These are phyloP conservation scores for Madurella fahalii DNA, from an alignment of 2,329 filamentous ascomycete species.

Conservation along the genomic window DNA sequence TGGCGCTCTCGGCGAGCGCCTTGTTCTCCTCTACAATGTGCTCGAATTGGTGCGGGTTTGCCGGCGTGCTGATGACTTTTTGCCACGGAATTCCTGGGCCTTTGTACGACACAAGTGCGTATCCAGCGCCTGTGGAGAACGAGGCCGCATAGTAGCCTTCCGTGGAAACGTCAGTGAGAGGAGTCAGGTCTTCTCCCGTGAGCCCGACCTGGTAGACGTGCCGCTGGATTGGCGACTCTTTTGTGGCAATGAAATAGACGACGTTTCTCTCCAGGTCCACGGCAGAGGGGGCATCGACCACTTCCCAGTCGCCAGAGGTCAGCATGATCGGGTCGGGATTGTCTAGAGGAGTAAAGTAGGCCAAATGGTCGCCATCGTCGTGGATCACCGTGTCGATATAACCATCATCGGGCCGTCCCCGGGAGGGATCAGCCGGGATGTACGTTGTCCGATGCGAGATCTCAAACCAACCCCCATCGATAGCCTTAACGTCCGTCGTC, in stretches of 20 bases:
- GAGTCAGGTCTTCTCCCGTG: slow-evolving; percentile 66
- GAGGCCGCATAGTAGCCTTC: slow-evolving; percentile 78
- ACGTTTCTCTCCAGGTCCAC: slow-evolving; percentile 81
- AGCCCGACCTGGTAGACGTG: slow-evolving; percentile 89
- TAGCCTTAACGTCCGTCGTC: slow-evolving; percentile 69
- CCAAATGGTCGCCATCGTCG: slow-evolving; percentile 83
- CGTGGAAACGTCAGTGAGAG: slow-evolving; percentile 68
- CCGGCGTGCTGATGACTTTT: slow-evolving; percentile 79
- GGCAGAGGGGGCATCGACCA: slow-evolving; percentile 76
- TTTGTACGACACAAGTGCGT: slow-evolving; percentile 75
- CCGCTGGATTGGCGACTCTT: slow-evolving; percentile 81
- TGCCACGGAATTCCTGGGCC: slow-evolving; percentile 89
- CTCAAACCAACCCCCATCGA: slow-evolving; percentile 98
- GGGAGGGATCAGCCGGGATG: slow-evolving; percentile 75
- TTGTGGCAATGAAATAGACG: slow-evolving; percentile 86
- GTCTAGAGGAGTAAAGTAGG: slow-evolving; percentile 87
- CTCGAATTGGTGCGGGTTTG: slow-evolving; percentile 59
- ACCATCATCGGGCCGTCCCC: slow-evolving; percentile 75
- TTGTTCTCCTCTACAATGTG: slow-evolving; percentile 75
- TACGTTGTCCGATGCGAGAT: slow-evolving; percentile 81
- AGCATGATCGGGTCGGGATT: slow-evolving; percentile 77
- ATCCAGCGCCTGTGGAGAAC: slow-evolving; percentile 79
- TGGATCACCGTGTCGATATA: slow-evolving; percentile 91
- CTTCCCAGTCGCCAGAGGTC: slow-evolving; percentile 88
- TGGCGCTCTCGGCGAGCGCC: slow-evolving; percentile 62